Percentiles rank a stretch among this genome's conserved stretches.
Conservation (phyloP, 768 basidiomycete species). For the Dioszegia hungarica region DNA sequence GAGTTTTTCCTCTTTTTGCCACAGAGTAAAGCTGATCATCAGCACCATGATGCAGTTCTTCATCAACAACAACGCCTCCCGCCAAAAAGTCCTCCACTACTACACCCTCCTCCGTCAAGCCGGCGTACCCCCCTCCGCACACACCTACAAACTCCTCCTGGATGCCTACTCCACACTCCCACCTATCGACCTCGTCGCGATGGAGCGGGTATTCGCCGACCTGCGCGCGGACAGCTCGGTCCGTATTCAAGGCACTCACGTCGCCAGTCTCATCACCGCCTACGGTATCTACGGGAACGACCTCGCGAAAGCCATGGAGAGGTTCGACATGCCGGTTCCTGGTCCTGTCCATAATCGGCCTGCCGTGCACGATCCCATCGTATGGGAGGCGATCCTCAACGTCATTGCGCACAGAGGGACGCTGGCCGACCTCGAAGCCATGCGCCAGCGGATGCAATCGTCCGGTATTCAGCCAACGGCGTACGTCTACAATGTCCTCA, state of each 20-base stretch:
- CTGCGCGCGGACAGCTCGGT: conserved; percentile 56
- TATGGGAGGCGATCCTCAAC: conserved; percentile 86
- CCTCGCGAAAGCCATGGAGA: conserved; percentile 65
- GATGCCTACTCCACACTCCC: conserved; percentile 83
- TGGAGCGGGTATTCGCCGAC: conserved; percentile 67
- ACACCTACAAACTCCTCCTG: conserved; percentile 94
- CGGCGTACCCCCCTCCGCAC: conserved; percentile 68
- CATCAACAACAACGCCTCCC: conserved; percentile 81
- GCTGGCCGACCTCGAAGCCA: conserved; percentile 68
- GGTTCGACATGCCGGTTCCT: conserved; percentile 74
- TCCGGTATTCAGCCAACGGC: conserved; percentile 81
- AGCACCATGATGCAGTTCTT: conserved; percentile 90
- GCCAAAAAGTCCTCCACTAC: conserved; percentile 69
- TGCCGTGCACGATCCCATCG: conserved; percentile 63
- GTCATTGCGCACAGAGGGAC: conserved; percentile 73
- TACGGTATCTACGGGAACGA: conserved; percentile 76
- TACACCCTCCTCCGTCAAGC: conserved; percentile 62
- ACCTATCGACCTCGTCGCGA: conserved; percentile 66
- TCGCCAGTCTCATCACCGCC: conserved; percentile 82
- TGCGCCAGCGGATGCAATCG: conserved; percentile 59
- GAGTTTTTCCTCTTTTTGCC: conserved; percentile 16
- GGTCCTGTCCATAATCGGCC: conserved; percentile 51
- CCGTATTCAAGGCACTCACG: conserved; percentile 60
- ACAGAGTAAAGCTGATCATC: conserved; percentile 6
- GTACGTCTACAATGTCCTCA: conserved; percentile 84